These are phyloP conservation scores for Fusarium nodosum DNA, from an alignment of 2,329 filamentous ascomycete species.

Conservation along the genomic window DNA sequence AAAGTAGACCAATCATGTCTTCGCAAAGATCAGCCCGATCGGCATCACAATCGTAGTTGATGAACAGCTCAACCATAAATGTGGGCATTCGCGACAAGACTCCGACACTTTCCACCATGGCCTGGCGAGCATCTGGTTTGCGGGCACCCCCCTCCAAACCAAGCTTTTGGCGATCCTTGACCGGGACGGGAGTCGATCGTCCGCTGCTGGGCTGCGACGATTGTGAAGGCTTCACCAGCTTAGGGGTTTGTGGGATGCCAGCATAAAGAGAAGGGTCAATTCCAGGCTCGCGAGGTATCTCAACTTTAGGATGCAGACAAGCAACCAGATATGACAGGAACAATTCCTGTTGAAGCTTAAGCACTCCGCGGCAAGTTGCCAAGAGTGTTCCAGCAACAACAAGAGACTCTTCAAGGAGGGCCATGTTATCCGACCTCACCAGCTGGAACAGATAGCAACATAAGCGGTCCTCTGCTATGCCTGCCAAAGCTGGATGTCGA, in stretches of 20 bases:
- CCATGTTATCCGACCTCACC: constrained; percentile 95
- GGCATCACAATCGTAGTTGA: constrained; percentile 98
- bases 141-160: constrained; percentile 91
- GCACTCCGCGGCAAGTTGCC: constrained; percentile 87
- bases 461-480: constrained; percentile 89
- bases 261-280: constrained; percentile 94
- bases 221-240: constrained; percentile 80
- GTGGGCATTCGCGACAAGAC: constrained; percentile 92
- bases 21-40: constrained; percentile 93
- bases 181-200: constrained; percentile 87
- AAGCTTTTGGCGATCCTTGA: constrained; percentile 92
- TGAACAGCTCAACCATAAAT: constrained; percentile 94
- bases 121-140: constrained; percentile 94
- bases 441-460: constrained; percentile 97
- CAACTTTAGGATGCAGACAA: constrained; percentile 92
- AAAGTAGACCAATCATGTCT: constrained; percentile 92
- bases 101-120: constrained; percentile 97
- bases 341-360: constrained; percentile 96
- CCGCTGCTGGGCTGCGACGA: constrained; percentile 82
- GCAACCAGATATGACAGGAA: constrained; percentile 95
- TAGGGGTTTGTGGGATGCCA: constrained; percentile 91
- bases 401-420: constrained; percentile 91
- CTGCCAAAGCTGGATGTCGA: constrained; percentile 88
- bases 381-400: constrained; percentile 92
- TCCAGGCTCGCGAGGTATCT: constrained; percentile 89